Base-by-base conservation (phyloP, 2,329 filamentous ascomycete species). In the Beauveria sp. region DNA sequence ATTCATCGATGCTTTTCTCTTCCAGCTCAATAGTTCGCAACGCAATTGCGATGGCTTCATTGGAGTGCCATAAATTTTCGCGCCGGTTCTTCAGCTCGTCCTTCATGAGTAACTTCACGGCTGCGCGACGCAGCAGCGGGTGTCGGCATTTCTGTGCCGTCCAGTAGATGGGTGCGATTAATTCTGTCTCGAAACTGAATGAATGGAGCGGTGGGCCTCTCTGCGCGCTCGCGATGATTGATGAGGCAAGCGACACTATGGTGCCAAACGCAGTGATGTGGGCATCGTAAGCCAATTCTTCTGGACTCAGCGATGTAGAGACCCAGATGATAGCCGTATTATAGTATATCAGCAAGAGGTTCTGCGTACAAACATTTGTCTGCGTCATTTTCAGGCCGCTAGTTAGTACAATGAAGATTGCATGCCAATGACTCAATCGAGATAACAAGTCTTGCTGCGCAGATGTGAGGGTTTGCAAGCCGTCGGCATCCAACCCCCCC, bases 131-230 rank as follows among this genome's bases (percentile, higher is more conserved):
- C 5, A 78, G 69, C 18, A 73, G 66, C 0, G 73, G 80, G 61
- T 78, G 77, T 1, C 77, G 70, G 54, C 75, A 78, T 57, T 75
- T 77, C 42, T 68, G 66, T 0, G 69, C 71, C 7, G 74, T 72
- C 64, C 75, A 79, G 64, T 77, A 78, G 0, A 80, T 65, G 0
- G 76, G 73, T 0, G 75, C 73, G 28, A 79, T 70, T 0, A 78
- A 59, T 22, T 77, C 75, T 14, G 75, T 77, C 45, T 79, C 76
- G 51, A 79, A 79, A 6, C 70, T 72, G 42, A 79, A 79, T 3
- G 65, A 66, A 22, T 51, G 67, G 57, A 59, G 65, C 54, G 54
- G 62, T 62, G 30, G 63, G 20, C 34, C 28, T 20, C 24, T 64
- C 55, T 1, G 65, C 47, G 40, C 38, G 30, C n/a, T 49, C 0